phyloP scores from a whole-genome alignment of 2,329 filamentous ascomycete species.

The Sporothrix brasiliensis region DNA sequence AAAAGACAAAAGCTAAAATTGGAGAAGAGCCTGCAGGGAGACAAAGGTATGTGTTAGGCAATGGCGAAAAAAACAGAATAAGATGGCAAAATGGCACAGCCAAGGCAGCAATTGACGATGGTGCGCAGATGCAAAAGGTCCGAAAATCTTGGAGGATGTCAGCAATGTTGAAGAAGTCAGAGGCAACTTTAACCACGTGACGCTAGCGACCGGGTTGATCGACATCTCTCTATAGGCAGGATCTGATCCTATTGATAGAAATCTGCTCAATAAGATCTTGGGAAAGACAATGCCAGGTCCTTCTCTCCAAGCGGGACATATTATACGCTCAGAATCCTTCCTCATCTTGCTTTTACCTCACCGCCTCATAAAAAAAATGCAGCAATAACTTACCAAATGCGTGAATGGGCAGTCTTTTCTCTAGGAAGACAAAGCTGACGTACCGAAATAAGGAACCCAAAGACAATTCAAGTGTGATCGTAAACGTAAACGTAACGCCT shows the following conservation, averaged over 20 bases:
- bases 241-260: not conserved
- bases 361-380: too few relatives aligned
- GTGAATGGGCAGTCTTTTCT: not conserved
- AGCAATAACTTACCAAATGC: constrained; percentile 15
- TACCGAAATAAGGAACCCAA: constrained; percentile 26
- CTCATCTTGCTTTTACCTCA: not conserved
- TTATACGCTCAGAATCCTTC: not conserved
- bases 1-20: constrained; percentile 26
- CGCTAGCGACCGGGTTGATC: not conserved
- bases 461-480: constrained; percentile 27
- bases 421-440: not conserved
- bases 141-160: not conserved
- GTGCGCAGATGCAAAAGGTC: not conserved
- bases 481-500: constrained; percentile 30
- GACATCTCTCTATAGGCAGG: not conserved
- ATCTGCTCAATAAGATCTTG: not conserved
- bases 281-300: too few relatives aligned
- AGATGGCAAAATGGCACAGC: not conserved
- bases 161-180: not conserved
- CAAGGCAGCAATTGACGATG: not conserved
- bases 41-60: not conserved
- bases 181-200: not conserved
- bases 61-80: not conserved
- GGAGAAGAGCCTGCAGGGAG: not conserved
- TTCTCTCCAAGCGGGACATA: too few relatives aligned